Evolutionary conservation across 2,329 filamentous ascomycete genomes (phyloP).

Genomic region (Fusarium acutatum): DNA sequence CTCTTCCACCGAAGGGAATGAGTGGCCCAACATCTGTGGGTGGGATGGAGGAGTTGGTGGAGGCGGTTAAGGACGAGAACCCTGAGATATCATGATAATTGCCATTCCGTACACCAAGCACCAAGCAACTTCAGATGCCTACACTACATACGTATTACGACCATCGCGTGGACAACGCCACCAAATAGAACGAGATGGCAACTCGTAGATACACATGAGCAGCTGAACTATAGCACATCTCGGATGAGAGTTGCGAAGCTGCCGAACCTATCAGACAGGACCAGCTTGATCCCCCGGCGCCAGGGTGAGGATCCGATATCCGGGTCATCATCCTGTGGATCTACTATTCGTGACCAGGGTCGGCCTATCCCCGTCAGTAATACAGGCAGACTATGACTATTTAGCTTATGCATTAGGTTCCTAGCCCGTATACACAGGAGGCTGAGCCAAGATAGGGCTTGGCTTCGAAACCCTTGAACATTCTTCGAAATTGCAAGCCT

Average conservation of each 20-base stretch:
- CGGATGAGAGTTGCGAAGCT: slow-evolving; percentile 17
- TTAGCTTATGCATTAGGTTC: slow-evolving; percentile 17
- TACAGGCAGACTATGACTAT: slow-evolving; percentile 15
- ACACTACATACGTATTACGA: slow-evolving; percentile 6
- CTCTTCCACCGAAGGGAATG: slow-evolving; percentile 77
- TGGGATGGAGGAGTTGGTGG: slow-evolving; percentile 66
- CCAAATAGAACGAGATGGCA: slow-evolving; percentile 14
- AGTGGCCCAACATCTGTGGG: slow-evolving; percentile 76
- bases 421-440: slow-evolving; percentile 9
- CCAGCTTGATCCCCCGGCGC: neutral
- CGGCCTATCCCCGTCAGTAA: slow-evolving; percentile 17
- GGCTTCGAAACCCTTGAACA: neutral
- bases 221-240: slow-evolving; percentile 13
- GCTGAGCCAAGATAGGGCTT: slow-evolving; percentile 14
- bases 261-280: slow-evolving; percentile 14
- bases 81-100: slow-evolving; percentile 49
- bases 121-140: slow-evolving; percentile 13
- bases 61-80: slow-evolving; percentile 59
- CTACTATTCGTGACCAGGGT: slow-evolving; percentile 8
- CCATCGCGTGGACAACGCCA: slow-evolving; percentile 21
- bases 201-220: slow-evolving; percentile 19
- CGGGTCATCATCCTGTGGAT: slow-evolving; percentile 18
- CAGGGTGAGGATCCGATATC: slow-evolving; percentile 6
- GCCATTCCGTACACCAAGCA: slow-evolving; percentile 24
- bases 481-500: slow-evolving; percentile 4